Evolutionary conservation across 805 yeast species (phyloP).

Genomic region (Hanseniaspora valbyensis): DNA sequence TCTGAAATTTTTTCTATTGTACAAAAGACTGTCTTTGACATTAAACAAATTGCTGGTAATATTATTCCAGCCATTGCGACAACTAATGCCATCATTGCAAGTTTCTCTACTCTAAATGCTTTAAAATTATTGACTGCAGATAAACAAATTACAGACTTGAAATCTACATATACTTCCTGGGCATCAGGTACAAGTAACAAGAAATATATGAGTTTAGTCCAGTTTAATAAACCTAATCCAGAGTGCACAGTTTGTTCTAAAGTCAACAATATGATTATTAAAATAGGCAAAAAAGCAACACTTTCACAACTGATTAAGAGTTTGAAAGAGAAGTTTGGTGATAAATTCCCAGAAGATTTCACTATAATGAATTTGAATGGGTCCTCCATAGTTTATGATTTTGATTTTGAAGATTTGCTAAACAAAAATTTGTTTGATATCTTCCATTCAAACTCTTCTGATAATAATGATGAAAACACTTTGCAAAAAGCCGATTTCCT

Average conservation of each 20-base stretch:
- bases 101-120: constrained; percentile 68
- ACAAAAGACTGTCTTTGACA: constrained; percentile 65
- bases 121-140: constrained; percentile 38
- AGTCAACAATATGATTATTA: constrained; percentile 42
- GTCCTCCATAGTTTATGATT: constrained; percentile 62
- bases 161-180: constrained; percentile 41
- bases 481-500: constrained; percentile 43
- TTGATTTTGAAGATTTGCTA: constrained; percentile 75
- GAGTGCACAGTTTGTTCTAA: constrained; percentile 57
- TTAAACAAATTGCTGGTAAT: constrained; percentile 93
- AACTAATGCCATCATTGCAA: constrained; percentile 90
- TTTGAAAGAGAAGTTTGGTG: constrained; percentile 41
- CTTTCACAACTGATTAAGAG: constrained; percentile 44
- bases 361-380: constrained; percentile 28
- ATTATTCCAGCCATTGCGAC: constrained; percentile 98
- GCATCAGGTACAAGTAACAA: constrained; percentile 36
- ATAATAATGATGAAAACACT: neutral
- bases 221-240: constrained; percentile 50
- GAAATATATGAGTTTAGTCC: constrained; percentile 55
- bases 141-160: constrained; percentile 26
- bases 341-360: constrained; percentile 34
- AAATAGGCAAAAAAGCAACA: constrained; percentile 29
- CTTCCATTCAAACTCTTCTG: constrained; percentile 35
- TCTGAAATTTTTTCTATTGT: constrained; percentile 61
- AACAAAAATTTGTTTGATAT: constrained; percentile 38